Base-by-base conservation (phyloP, 495 filamentous ascomycete species). In the Neurospora sp. region DNA sequence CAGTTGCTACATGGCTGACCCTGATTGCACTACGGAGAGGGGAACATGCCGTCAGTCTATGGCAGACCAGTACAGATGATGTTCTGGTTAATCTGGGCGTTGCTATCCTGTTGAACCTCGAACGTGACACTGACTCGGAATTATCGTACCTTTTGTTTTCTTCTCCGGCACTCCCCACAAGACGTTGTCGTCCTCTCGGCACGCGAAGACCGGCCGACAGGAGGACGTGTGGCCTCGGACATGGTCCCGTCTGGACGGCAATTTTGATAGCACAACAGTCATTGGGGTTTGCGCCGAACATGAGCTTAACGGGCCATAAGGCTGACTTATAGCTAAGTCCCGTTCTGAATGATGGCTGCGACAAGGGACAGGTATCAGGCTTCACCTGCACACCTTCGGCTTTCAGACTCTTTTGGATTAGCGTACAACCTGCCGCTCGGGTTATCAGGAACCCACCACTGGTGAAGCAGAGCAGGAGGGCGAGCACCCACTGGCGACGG, bases 1-100 rank as follows among this genome's bases (percentile, higher is more conserved):
- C 82, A 83, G 71, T 83, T 83, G 74, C 76, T 80, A 75, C 82
- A 83, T 42, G 82, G 82, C 31, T 79, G 79, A 22, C 78, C 80
- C 72, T 83, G 82, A 70, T 81, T 81, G 70, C 82, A 83, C 82
- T 83, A 48, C 31, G 44, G 48, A 35, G 27, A 69, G 27, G 40
- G 35, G 44, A 59, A 40, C 22, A 44, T 31, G 61, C 37, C 61
- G 20, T 45, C 71, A 70, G 45, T 45, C 40, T 70, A 14, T n/a
- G 38, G 70, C 20, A 73, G n/a, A 74, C 45, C 37, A 68, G n/a
- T 20, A 10, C 71, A 14, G 12, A 71, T 37, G 27, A n/a, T 71
- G 31, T 20, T 71, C 16, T 65, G 22, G 53, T 35, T 65, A 65
- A 59, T 35, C 14, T 65, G 27, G 53, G 31, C 20, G 7, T 35